Conservation (phyloP, 225 moss, liverwort and hornwort genomes). For the Straminergon stramineum region DNA sequence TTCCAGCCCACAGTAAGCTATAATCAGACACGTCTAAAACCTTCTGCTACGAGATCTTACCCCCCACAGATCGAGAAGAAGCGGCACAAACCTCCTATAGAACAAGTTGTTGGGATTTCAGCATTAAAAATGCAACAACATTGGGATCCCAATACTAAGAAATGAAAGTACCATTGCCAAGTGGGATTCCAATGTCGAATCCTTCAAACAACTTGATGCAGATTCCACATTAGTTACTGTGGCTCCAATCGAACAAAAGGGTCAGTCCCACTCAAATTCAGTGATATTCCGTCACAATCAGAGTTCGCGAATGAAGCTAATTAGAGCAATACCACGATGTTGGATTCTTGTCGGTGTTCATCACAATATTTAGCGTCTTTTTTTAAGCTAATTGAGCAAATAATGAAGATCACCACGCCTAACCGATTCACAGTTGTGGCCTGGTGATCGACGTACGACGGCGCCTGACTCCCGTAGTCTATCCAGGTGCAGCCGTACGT, state of each 20-base stretch:
- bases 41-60: no score
- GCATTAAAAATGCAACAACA: no score
- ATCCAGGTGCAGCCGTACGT: background rate
- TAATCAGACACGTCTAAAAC: background rate
- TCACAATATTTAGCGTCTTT: background rate
- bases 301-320: no score
- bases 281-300: background rate
- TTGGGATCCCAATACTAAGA: background rate
- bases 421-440: background rate
- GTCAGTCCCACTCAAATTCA: background rate
- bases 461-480: background rate
- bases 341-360: no score
- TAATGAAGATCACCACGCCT: background rate
- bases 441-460: background rate
- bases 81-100: background rate
- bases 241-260: background rate
- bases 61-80: no score
- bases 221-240: background rate
- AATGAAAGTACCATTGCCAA: background rate
- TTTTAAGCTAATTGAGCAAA: background rate
- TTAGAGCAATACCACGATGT: background rate
- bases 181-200: background rate
- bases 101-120: background rate
- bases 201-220: background rate
- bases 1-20: no score